Evolutionary conservation across 805 yeast genomes (phyloP).

Genomic region (Candida glaebosa): DNA sequence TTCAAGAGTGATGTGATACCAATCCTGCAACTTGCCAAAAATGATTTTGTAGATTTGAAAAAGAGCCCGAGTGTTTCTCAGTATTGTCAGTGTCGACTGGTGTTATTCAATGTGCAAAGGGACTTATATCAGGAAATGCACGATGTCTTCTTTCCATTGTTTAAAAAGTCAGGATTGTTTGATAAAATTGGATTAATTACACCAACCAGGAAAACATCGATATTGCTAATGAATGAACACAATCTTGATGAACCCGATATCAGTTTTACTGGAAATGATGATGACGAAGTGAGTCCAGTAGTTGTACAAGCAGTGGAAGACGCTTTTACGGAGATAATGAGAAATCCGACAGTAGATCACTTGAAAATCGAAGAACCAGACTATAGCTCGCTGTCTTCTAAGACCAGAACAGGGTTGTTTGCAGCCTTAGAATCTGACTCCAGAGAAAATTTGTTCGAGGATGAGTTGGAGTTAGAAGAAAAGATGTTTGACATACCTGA

Average conservation of each 20-base stretch:
- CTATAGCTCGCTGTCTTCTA: background rate
- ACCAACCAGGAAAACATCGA: background rate
- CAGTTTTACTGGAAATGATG: background rate
- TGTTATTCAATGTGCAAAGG: constrained; percentile 58
- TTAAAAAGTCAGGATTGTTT: constrained; percentile 55
- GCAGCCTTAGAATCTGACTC: background rate
- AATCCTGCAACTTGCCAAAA: constrained; percentile 27
- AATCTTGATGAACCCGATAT: constrained; percentile 3
- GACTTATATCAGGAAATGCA: constrained; percentile 50
- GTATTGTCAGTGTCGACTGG: constrained; percentile 54
- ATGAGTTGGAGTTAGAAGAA: constrained; percentile 4
- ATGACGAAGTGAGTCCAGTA: constrained; percentile 26
- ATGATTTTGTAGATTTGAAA: constrained; percentile 15
- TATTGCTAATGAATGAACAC: background rate
- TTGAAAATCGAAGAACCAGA: background rate
- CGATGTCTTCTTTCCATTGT: constrained; percentile 51
- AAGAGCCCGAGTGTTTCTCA: constrained; percentile 12
- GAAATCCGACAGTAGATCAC: constrained; percentile 11
- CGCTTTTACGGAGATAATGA: constrained; percentile 61
- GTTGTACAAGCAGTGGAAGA: constrained; percentile 63
- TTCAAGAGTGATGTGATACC: constrained; percentile 1
- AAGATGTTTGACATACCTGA: background rate
- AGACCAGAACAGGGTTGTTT: background rate
- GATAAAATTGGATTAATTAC: constrained; percentile 4
- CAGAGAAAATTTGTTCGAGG: background rate